These are phyloP conservation scores for Yarrowia sp. DNA, from an alignment of 805 yeast species.

Conservation along the genomic window DNA sequence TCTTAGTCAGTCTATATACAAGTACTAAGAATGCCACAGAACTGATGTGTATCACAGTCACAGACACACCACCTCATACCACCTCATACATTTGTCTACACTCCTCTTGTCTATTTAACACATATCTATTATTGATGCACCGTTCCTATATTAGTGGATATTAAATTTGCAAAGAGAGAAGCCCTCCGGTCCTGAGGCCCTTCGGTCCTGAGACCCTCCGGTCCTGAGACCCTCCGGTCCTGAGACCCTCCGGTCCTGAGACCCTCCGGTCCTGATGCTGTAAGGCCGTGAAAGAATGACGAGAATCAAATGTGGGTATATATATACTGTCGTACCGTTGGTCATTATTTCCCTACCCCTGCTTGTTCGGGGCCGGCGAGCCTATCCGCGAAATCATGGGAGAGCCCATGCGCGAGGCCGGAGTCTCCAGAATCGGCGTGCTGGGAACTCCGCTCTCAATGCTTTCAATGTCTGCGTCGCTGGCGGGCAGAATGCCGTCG, in stretches of 20 bases:
- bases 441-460: slow-evolving; percentile 35
- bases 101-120: neutral
- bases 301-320: slow-evolving; percentile 23
- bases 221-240: too few relatives aligned
- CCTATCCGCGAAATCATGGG: slow-evolving; percentile 36
- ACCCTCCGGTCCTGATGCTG: neutral
- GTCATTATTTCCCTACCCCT: slow-evolving; percentile 4
- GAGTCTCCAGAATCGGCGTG: slow-evolving; percentile 33
- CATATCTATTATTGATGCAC: slow-evolving; percentile 28
- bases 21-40: too few relatives aligned
- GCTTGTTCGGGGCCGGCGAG: slow-evolving; percentile 35
- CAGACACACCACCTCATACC: too few relatives aligned
- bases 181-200: too few relatives aligned
- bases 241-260: too few relatives aligned
- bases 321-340: slow-evolving; percentile 5
- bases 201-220: too few relatives aligned
- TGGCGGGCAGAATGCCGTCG: slow-evolving; percentile 35
- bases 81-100: neutral
- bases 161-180: slow-evolving; percentile 32
- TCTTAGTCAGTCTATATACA: too few relatives aligned
- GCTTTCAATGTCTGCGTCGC: slow-evolving; percentile 38
- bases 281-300: slow-evolving; percentile 6
- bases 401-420: slow-evolving; percentile 26
- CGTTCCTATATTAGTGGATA: slow-evolving; percentile 36
- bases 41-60: too few relatives aligned